These are phyloP conservation scores for Picochlorum sp. DNA, from an alignment of 139 green algal genomes.

Conservation along the genomic window DNA sequence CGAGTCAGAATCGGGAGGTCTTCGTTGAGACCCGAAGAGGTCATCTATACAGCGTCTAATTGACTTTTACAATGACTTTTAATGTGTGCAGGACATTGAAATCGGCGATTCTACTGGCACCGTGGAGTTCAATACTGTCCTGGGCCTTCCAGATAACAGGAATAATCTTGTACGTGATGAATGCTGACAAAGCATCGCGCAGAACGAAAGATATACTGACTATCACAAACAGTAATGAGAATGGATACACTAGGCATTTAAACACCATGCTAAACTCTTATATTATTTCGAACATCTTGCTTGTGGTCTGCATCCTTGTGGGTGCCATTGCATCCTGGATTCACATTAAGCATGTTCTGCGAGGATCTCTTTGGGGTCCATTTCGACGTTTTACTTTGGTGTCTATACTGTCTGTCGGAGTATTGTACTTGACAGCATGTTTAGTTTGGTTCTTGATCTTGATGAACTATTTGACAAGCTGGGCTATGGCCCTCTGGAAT, in stretches of 20 bases:
- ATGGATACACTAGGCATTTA: conserved; percentile 9
- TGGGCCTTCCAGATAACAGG: conserved; percentile 13
- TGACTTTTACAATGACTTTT: too few relatives aligned
- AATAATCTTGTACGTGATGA: conserved; percentile 10
- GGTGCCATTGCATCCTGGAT: not conserved
- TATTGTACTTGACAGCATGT: not conserved
- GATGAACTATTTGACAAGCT: not conserved
- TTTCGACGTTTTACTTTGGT: not conserved
- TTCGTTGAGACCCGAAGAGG: too few relatives aligned
- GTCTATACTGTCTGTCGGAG: not conserved
- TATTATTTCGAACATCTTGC: conserved; percentile 6
- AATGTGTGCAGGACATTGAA: conserved; percentile 8
- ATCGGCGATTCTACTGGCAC: conserved; percentile 10
- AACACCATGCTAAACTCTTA: conserved; percentile 3
- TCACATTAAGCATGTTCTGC: conserved; percentile 14
- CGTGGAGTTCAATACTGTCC: conserved; percentile 19
- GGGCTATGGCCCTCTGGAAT: conserved; percentile 2
- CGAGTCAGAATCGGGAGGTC: too few relatives aligned
- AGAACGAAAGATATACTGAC: conserved; percentile 2
- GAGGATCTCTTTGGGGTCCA: conserved; percentile 9
- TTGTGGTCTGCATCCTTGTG: not conserved
- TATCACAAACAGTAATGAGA: not conserved
- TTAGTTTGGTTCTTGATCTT: conserved; percentile 7
- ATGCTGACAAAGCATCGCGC: conserved; percentile 2
- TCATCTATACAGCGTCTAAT: too few relatives aligned